A percentile compares a stretch with the other conserved stretches of the same genome.
These are phyloP conservation scores for Crassisporium funariophilum DNA, from an alignment of 768 basidiomycete species.

Conservation along the genomic window DNA sequence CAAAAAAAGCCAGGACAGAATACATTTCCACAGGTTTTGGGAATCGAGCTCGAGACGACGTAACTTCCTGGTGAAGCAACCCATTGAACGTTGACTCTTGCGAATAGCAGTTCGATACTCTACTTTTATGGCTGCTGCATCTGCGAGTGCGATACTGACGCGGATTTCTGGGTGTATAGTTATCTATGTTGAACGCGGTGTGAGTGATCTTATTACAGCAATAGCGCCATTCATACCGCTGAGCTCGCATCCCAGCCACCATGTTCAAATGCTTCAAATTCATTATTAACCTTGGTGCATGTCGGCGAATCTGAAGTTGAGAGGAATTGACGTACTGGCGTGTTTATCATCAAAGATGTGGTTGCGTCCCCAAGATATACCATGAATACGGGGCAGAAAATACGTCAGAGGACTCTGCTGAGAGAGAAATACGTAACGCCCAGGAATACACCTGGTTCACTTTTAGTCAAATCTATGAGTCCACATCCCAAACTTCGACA, in stretches of 20 bases:
- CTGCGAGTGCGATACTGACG: background rate
- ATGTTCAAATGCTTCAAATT: background rate
- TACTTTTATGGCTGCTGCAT: background rate
- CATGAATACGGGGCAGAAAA: background rate
- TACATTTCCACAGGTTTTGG: slow-evolving; percentile 17
- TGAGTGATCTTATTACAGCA: background rate
- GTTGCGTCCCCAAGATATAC: background rate
- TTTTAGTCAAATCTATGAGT: background rate
- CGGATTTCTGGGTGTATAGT: background rate
- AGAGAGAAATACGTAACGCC: background rate
- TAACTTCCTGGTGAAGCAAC: slow-evolving; percentile 14
- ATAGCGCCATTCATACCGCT: background rate
- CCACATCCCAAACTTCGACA: no score
- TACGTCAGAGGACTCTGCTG: background rate
- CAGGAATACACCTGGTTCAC: background rate
- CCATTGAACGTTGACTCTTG: background rate
- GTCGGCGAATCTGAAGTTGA: background rate
- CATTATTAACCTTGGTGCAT: background rate
- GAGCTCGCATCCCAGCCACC: background rate
- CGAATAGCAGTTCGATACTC: background rate
- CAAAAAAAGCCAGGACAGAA: slow-evolving; percentile 45
- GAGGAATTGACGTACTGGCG: background rate
- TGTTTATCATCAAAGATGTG: background rate
- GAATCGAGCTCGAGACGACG: slow-evolving; percentile 13
- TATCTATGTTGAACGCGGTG: background rate